Evolutionary conservation across 2,329 filamentous ascomycete genomes (phyloP), one percentile per base, ranked within the genome.

Genomic region (Xylariaceae sp.): DNA sequence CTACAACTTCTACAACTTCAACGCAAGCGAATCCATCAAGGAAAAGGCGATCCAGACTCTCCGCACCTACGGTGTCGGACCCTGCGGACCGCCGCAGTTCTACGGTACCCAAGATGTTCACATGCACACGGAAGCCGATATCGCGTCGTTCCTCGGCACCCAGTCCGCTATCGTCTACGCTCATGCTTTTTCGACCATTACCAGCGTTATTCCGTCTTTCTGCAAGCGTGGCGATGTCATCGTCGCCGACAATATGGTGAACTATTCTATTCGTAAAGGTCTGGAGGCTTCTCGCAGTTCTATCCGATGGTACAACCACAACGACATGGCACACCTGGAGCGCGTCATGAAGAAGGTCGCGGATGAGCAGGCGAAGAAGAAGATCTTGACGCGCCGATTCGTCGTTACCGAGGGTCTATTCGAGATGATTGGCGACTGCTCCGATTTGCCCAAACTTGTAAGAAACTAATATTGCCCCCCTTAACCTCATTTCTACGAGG

Each of bases 81-180:
- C 94, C 59, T 99, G 94, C 73, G 94, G 94, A 17, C 94, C 94
- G 15, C 94, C 94, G 4, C 92, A 96, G 65, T 99, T 99, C 78
- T 99, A 99, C 77, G 94, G 92, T 65, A 99, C 92, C 37, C 93
- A 97, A 74, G 94, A 99, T 75, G 92, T 97, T 51, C 94, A 99
- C 75, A 93, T 97, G 85, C 94, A 95, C 79, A 92, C 91, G 13
- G 94, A 99, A 76, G 85, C 90, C 58, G 93, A 97, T 73, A 92
- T 99, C 70, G 92, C 94, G 23, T 84, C 89, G 8, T 96, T 93
- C 72, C 77, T 99, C 30, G 94, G 94, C 23, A 90, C 90, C 1
- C 86, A 92, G 57, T 87, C 88, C 37, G 95, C 91, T 71, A 97
- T 99, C 66, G 87, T 99, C 61, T 99, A 99, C 71, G 90, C 94